These are phyloP conservation scores for Colletotrichum nymphaeae DNA, from an alignment of 2,329 filamentous ascomycete species.

Conservation along the genomic window DNA sequence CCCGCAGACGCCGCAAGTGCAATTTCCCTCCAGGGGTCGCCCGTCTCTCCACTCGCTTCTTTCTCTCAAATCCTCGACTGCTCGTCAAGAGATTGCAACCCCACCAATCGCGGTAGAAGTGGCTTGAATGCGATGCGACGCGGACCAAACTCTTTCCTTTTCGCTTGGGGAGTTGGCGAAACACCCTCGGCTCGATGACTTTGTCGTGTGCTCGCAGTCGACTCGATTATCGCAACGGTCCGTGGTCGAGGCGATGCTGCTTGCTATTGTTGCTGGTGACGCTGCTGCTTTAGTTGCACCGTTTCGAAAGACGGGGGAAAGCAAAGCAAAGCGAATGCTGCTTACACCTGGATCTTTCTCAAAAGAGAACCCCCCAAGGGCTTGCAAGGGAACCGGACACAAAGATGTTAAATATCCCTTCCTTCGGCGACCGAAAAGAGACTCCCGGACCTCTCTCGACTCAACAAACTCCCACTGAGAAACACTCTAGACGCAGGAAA, in stretches of 20 bases:
- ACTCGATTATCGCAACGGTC: neutral
- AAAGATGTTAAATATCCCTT: neutral
- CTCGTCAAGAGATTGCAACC: neutral
- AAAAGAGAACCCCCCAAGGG: neutral
- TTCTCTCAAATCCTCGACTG: neutral
- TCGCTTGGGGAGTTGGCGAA: neutral
- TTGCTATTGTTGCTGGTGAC: neutral
- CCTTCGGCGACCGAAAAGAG: neutral
- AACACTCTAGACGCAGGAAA: neutral
- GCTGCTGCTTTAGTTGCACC: neutral
- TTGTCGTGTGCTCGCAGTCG: neutral
- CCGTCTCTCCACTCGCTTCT: neutral
- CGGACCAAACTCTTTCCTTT: neutral
- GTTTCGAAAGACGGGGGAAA: neutral
- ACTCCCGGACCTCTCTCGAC: neutral
- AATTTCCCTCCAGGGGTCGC: slow-evolving; percentile 4
- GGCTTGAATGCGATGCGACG: neutral
- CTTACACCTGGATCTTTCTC: neutral
- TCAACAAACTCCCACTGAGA: neutral
- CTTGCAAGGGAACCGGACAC: neutral
- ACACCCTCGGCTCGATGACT: neutral
- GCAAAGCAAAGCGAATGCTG: neutral
- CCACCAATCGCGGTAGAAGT: neutral
- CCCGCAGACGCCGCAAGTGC: neutral
- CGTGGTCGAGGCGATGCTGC: neutral